Conservation (phyloP, 768 basidiomycete genomes). For the Mrakia gelida region DNA sequence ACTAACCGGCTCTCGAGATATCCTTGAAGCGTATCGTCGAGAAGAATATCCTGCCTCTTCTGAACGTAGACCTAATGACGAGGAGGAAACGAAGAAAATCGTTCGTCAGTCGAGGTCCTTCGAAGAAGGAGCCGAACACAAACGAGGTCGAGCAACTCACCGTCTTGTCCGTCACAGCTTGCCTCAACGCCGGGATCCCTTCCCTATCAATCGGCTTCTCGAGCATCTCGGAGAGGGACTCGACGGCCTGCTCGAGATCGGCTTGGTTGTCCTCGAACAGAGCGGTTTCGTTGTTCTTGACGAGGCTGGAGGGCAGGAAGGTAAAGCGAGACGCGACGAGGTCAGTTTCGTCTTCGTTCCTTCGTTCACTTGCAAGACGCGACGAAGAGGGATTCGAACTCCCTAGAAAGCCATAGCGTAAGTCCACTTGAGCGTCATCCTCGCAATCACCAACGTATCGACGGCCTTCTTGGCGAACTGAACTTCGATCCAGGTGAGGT, state of each 20-base stretch:
- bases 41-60: constrained; percentile 89
- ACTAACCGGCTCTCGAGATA: constrained; percentile 56
- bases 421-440: constrained; percentile 97
- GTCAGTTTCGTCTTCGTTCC: constrained; percentile 22
- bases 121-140: not conserved
- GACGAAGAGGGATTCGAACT: constrained; percentile 30
- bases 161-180: constrained; percentile 94
- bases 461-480: constrained; percentile 99
- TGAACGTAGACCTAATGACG: constrained; percentile 67
- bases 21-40: constrained; percentile 89
- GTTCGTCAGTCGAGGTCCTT: constrained; percentile 14
- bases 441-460: constrained; percentile 77
- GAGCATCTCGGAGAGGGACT: constrained; percentile 85
- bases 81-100: not conserved
- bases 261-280: constrained; percentile 97
- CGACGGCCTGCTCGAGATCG: constrained; percentile 90
- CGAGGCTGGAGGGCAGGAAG: constrained; percentile 48
- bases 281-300: constrained; percentile 84
- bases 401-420: constrained; percentile 97
- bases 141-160: constrained; percentile 48
- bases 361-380: not conserved
- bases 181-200: constrained; percentile 70
- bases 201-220: constrained; percentile 88
- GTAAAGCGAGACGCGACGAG: not conserved
- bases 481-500: constrained; percentile 95